A percentile compares a stretch with the other conserved stretches of the same genome.
Evolutionary conservation across 2,329 filamentous ascomycete species (phyloP).

Genomic region (Botrytis tulipae): DNA sequence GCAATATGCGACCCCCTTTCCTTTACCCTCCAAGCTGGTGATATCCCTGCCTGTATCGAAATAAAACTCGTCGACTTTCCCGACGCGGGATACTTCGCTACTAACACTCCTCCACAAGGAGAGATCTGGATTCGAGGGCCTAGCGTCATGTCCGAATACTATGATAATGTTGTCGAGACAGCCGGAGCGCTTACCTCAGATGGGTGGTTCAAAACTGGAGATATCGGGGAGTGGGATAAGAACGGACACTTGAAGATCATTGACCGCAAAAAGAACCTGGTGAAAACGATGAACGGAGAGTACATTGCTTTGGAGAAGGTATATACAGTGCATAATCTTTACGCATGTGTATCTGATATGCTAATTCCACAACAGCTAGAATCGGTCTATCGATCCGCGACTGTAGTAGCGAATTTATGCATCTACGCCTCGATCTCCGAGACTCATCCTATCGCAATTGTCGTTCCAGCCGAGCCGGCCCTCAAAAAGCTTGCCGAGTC

Average conservation of each 20-base stretch:
- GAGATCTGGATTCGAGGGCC: constrained; percentile 77
- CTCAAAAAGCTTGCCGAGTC: constrained; percentile 16
- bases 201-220: constrained; percentile 88
- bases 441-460: constrained; percentile 76
- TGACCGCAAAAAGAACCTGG: constrained; percentile 49
- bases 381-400: constrained; percentile 77
- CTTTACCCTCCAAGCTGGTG: constrained; percentile 74
- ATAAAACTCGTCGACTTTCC: constrained; percentile 87
- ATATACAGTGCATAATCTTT: constrained; percentile 17
- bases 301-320: constrained; percentile 91
- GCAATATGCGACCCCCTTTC: constrained; percentile 75
- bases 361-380: constrained; percentile 56
- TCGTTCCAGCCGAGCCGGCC: constrained; percentile 50
- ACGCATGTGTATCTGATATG: constrained; percentile 1
- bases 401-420: constrained; percentile 79
- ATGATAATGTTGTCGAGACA: constrained; percentile 70
- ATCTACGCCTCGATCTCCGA: constrained; percentile 74
- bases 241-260: constrained; percentile 87
- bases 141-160: constrained; percentile 77
- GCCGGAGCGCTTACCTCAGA: constrained; percentile 69
- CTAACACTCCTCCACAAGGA: constrained; percentile 56
- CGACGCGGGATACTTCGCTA: constrained; percentile 75
- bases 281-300: constrained; percentile 77
- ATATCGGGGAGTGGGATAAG: constrained; percentile 75
- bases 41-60: constrained; percentile 72